Percentiles rank a stretch among this genome's conserved stretches.
These are phyloP conservation scores for Aurantiochytrium sp. DNA, from an alignment of 108 stramenopile species.

Conservation along the genomic window DNA sequence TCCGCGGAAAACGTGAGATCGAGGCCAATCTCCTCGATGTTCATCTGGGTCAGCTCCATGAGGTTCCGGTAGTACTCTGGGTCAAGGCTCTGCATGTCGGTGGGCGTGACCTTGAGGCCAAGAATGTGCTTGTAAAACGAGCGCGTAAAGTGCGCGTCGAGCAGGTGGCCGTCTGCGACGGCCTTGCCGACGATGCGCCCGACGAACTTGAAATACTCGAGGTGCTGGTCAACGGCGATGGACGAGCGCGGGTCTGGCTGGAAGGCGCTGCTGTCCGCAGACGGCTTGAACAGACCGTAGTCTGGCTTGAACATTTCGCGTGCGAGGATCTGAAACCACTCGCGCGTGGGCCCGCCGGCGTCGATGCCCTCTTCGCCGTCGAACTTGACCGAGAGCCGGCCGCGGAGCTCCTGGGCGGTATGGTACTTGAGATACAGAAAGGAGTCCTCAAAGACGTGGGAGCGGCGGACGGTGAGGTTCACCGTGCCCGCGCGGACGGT, in stretches of 20 bases:
- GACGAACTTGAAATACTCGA: conserved; percentile 91
- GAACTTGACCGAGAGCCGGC: conserved; percentile 88
- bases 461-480: conserved; percentile 74
- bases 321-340: conserved; percentile 92
- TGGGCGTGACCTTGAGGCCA: conserved; percentile 82
- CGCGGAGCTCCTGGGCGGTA: conserved; percentile 91
- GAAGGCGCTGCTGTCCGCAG: conserved; percentile 92
- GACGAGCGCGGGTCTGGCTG: conserved; percentile 8
- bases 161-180: conserved; percentile 84
- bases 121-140: conserved; percentile 98
- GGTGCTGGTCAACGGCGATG: conserved; percentile 75
- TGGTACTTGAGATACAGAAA: conserved; percentile 83
- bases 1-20: conserved; percentile 89
- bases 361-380: conserved; percentile 91
- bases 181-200: conserved; percentile 96
- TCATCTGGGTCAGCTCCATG: conserved; percentile 71
- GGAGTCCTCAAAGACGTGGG: conserved; percentile 89
- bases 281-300: conserved; percentile 90
- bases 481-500: conserved; percentile 73
- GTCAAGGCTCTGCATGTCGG: conserved; percentile 79
- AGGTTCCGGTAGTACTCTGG: conserved; percentile 78
- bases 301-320: conserved; percentile 98
- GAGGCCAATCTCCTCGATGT: conserved; percentile 66
- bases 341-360: conserved; percentile 92
- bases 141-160: conserved; percentile 95